These are phyloP conservation scores for Citropsis articulata DNA, from an alignment of 345 rosid genomes.

Conservation along the genomic window DNA sequence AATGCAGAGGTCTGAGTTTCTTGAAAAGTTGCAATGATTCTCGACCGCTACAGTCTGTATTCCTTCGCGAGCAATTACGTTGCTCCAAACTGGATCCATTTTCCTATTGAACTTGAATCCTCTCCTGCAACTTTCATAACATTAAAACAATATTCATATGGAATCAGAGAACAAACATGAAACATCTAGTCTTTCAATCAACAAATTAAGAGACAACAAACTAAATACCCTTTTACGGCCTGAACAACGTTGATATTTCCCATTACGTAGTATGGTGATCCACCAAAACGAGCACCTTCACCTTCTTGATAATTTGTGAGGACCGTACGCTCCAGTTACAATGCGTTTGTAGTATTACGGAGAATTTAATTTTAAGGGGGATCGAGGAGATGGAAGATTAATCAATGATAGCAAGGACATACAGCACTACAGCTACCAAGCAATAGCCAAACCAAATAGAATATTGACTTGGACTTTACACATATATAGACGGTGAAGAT, in stretches of 20 bases:
- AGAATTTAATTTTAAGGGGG: not conserved
- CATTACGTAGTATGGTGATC: slow-evolving; percentile 11
- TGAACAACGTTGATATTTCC: slow-evolving; percentile 29
- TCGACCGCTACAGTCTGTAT: slow-evolving; percentile 46
- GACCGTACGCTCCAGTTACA: not conserved
- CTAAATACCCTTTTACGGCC: slow-evolving; percentile 20
- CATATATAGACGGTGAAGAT: slow-evolving; percentile 17
- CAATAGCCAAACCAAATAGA: too few relatives aligned
- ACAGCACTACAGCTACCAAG: not conserved
- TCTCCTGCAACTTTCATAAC: slow-evolving; percentile 12
- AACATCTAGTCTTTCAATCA: too few relatives aligned
- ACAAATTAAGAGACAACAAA: not conserved
- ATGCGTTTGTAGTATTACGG: not conserved
- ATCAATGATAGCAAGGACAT: not conserved
- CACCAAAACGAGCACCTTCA: not conserved
- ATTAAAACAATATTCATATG: too few relatives aligned
- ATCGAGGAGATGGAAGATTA: not conserved
- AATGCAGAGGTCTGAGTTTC: slow-evolving; percentile 55
- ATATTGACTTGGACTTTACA: slow-evolving; percentile 10
- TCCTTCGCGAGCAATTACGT: slow-evolving; percentile 29
- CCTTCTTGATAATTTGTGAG: not conserved
- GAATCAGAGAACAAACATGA: too few relatives aligned
- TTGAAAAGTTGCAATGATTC: slow-evolving; percentile 41
- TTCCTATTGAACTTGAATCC: slow-evolving; percentile 21
- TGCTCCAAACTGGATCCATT: slow-evolving; percentile 15